Conservation (phyloP, 331 rosid genomes). For the Quercus tomentella region DNA sequence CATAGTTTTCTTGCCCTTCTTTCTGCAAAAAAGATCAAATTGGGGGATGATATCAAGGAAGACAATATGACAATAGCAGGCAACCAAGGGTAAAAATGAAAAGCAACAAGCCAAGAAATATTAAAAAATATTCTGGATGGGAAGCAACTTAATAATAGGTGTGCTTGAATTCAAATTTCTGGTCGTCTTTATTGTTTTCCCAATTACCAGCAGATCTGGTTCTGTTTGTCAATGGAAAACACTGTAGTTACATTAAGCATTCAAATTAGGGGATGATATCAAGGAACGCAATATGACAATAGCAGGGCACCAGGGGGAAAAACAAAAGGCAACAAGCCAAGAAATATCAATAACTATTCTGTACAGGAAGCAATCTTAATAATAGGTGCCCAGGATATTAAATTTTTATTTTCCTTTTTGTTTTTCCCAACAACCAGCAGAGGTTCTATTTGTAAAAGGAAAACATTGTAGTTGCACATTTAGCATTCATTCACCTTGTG, state of each 20-base stretch:
- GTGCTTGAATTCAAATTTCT: too few species aligned
- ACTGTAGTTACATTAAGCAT: not conserved
- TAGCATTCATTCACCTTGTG: conserved; percentile 14
- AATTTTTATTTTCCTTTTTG: too few species aligned
- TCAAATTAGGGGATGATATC: too few species aligned
- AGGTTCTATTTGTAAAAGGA: not conserved
- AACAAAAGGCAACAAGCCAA: not conserved
- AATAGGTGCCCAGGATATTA: too few species aligned
- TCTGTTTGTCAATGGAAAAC: not conserved
- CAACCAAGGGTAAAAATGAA: not conserved
- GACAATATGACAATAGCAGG: too few species aligned
- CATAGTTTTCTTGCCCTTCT: too few species aligned
- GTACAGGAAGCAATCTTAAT: not conserved
- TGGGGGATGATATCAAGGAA: too few species aligned
- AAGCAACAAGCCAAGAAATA: not conserved
- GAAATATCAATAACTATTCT: not conserved
- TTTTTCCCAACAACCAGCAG: too few species aligned
- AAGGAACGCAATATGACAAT: too few species aligned
- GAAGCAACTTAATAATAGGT: not conserved
- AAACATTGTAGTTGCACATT: conserved; percentile 2
- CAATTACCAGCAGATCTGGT: not conserved
- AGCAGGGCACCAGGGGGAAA: not conserved
- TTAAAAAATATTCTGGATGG: not conserved
- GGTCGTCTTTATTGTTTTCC: too few species aligned
- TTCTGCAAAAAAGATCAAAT: too few species aligned